These are phyloP conservation scores for Omphalotus olearius DNA, from an alignment of 1,284 basidiomycete species.

Conservation along the genomic window DNA sequence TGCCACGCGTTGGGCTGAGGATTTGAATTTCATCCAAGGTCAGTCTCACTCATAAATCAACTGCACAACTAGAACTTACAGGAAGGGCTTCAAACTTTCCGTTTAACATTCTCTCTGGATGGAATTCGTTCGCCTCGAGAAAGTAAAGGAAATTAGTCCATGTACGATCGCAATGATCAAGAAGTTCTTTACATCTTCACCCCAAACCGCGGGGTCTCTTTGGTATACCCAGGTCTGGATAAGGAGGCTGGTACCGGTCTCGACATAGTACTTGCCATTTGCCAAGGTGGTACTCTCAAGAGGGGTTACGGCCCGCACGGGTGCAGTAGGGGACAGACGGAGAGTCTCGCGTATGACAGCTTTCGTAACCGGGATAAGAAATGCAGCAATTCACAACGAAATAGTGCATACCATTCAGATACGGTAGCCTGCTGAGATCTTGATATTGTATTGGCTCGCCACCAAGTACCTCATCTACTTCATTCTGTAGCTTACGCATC, in stretches of 20 bases:
- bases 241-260: constrained; percentile 27
- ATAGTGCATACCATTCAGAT: constrained; percentile 30
- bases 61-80: constrained; percentile 20
- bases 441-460: constrained; percentile 31
- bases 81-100: constrained; percentile 42
- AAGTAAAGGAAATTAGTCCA: neutral
- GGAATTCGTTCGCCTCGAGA: constrained; percentile 8
- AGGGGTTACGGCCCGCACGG: constrained; percentile 30
- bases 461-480: constrained; percentile 41
- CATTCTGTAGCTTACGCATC: constrained; percentile 39
- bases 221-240: constrained; percentile 33
- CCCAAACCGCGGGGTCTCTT: constrained; percentile 44
- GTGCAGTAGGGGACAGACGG: constrained; percentile 40
- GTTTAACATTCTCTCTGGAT: constrained; percentile 41
- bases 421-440: constrained; percentile 39
- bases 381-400: neutral
- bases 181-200: constrained; percentile 41
- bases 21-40: neutral
- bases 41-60: neutral
- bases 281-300: constrained; percentile 34
- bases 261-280: constrained; percentile 39
- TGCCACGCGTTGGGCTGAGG: constrained; percentile 40
- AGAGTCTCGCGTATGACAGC: constrained; percentile 46
- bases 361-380: constrained; percentile 10
- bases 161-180: neutral